phyloP scores from a whole-genome alignment of 2,329 filamentous ascomycete species.

The Aspergillus unguis region DNA sequence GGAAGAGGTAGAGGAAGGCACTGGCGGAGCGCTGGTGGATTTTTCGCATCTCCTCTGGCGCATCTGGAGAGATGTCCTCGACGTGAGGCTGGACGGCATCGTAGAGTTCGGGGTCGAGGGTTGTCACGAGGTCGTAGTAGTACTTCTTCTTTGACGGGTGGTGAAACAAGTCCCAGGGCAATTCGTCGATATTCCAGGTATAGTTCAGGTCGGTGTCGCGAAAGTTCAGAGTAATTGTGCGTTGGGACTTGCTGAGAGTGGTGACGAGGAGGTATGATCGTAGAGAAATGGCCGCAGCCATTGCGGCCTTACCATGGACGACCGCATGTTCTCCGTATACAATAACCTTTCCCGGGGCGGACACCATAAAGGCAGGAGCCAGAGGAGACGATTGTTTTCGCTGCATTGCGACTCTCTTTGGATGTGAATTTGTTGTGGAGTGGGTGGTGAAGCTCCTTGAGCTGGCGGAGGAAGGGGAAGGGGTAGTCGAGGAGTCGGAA shows the following conservation, averaged over 20 bases:
- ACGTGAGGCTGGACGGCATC: slow-evolving; percentile 78
- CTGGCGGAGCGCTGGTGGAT: slow-evolving; percentile 78
- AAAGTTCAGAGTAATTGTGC: slow-evolving; percentile 83
- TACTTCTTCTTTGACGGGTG: slow-evolving; percentile 83
- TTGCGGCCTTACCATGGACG: slow-evolving; percentile 94
- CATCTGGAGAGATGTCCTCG: slow-evolving; percentile 62
- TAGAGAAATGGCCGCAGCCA: slow-evolving; percentile 91
- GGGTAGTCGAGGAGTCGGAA: slow-evolving; percentile 29
- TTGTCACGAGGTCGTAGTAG: slow-evolving; percentile 86
- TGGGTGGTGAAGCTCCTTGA: slow-evolving; percentile 16
- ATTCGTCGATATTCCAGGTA: slow-evolving; percentile 87
- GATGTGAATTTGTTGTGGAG: slow-evolving; percentile 4
- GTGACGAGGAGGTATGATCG: slow-evolving; percentile 96
- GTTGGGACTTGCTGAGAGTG: slow-evolving; percentile 84
- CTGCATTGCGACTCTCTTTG: slow-evolving; percentile 18
- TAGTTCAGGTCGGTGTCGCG: slow-evolving; percentile 86
- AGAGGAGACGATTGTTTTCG: slow-evolving; percentile 55
- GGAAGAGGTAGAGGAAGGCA: slow-evolving; percentile 88
- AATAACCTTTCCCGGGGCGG: slow-evolving; percentile 95
- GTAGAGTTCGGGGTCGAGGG: slow-evolving; percentile 77
- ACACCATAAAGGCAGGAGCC: slow-evolving; percentile 94
- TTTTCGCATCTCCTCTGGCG: slow-evolving; percentile 70
- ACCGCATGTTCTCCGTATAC: slow-evolving; percentile 97
- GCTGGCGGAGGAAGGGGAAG: slow-evolving; percentile 26
- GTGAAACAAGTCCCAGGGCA: slow-evolving; percentile 83